phyloP scores from a whole-genome alignment of 805 yeast genomes.

The Yarrowia divulgata region DNA sequence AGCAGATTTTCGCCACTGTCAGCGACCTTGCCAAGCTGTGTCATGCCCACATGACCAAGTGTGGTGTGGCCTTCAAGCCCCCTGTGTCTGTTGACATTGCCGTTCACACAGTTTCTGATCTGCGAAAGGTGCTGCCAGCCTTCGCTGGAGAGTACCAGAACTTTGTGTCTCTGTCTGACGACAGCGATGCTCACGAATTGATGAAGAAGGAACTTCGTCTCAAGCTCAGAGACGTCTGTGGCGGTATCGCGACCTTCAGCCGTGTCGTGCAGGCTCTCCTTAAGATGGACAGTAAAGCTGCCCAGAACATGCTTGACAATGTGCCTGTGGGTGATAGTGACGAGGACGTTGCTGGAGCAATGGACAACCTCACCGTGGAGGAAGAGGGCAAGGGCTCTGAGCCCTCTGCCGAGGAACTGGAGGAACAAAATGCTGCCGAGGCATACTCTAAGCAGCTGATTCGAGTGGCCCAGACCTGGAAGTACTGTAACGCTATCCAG shows the following conservation, averaged over 20 bases:
- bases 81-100: constrained; percentile 61
- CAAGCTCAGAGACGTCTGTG: constrained; percentile 28
- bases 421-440: constrained; percentile 4
- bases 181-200: constrained; percentile 21
- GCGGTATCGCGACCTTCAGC: constrained; percentile 20
- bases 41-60: constrained; percentile 78
- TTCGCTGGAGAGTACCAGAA: constrained; percentile 30
- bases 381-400: not conserved
- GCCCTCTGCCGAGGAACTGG: constrained; percentile 17
- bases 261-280: constrained; percentile 25
- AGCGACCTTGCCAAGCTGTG: constrained; percentile 64
- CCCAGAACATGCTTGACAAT: constrained; percentile 15
- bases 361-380: constrained; percentile 15
- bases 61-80: constrained; percentile 73
- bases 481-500: constrained; percentile 31
- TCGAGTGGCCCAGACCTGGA: constrained; percentile 40
- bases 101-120: constrained; percentile 56
- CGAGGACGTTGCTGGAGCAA: constrained; percentile 12
- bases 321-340: constrained; percentile 36
- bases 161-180: constrained; percentile 36
- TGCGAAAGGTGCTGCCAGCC: constrained; percentile 29
- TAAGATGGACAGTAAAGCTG: constrained; percentile 28
- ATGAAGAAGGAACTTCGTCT: constrained; percentile 28
- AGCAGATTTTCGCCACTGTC: constrained; percentile 62
- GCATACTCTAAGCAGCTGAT: constrained; percentile 34